phyloP scores from a whole-genome alignment of 2,329 filamentous ascomycete species.

The Penicillium sp. region DNA sequence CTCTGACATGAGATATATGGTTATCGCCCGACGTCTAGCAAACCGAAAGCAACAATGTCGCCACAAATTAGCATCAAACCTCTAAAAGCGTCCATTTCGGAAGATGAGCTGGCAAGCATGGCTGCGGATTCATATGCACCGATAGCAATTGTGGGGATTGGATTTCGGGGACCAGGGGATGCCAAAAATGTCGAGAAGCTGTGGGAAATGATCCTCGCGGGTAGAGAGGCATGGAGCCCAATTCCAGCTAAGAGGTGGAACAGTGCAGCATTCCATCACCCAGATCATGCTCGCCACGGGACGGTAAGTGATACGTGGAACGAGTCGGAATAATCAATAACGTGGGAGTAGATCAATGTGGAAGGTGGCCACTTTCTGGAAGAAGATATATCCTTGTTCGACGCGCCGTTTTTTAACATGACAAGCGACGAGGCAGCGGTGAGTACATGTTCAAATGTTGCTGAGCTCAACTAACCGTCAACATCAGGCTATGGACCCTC shows the following conservation, averaged over 20 bases:
- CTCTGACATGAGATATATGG: background rate
- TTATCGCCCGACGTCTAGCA: background rate
- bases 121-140: constrained; percentile 13
- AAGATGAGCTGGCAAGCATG: constrained; percentile 5
- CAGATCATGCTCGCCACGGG: constrained; percentile 24
- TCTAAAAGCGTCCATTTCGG: background rate
- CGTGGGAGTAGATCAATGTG: constrained; percentile 23
- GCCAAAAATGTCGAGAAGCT: constrained; percentile 20
- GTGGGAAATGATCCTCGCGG: constrained; percentile 24
- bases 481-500: constrained; percentile 29
- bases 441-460: background rate
- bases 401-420: constrained; percentile 38
- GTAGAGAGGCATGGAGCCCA: constrained; percentile 19
- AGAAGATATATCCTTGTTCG: constrained; percentile 30
- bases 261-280: constrained; percentile 26
- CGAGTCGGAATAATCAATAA: background rate
- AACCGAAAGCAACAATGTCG: background rate
- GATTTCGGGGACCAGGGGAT: constrained; percentile 25
- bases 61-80: background rate
- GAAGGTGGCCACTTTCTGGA: constrained; percentile 27
- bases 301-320: constrained; percentile 15
- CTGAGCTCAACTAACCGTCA: background rate
- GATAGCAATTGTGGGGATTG: constrained; percentile 29
- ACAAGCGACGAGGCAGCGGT: constrained; percentile 31
- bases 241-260: constrained; percentile 25